These are phyloP conservation scores for Mycena olivaceomarginata DNA, from an alignment of 768 basidiomycete genomes.

Conservation along the genomic window DNA sequence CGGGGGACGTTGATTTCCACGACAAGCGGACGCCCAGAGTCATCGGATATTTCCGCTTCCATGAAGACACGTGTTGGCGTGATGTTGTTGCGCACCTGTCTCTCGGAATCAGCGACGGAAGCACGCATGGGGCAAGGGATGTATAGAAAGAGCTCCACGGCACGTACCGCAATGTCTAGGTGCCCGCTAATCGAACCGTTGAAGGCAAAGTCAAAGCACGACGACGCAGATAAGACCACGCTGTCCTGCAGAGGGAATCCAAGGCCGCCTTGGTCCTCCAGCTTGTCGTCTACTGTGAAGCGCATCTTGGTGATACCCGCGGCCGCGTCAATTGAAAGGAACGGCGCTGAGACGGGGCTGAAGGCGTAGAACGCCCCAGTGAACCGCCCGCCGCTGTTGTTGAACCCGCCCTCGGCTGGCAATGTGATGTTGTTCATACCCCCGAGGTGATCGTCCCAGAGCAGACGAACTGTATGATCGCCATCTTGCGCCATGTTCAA, in stretches of 20 bases:
- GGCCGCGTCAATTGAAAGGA: background rate
- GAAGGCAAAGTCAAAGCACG: background rate
- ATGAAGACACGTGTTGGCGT: no score
- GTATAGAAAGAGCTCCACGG: no score
- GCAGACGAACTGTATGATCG: background rate
- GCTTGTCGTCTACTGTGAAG: constrained; percentile 7
- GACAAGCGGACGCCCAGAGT: no score
- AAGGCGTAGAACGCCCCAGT: constrained; percentile 7
- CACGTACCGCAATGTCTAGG: no score
- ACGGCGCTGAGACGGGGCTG: background rate
- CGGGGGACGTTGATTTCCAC: no score
- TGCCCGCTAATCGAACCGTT: no score
- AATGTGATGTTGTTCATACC: background rate
- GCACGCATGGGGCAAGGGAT: no score
- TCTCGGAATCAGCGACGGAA: no score
- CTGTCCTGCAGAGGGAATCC: constrained; percentile 17
- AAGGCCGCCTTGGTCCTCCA: constrained; percentile 26
- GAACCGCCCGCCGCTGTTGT: background rate
- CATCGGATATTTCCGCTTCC: no score
- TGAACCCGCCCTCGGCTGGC: background rate
- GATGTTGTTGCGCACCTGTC: no score
- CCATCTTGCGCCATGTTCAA: background rate
- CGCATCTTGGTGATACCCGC: background rate
- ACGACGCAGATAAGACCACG: constrained; percentile 3
- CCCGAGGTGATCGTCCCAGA: background rate